Conservation (phyloP, 2,329 filamentous ascomycete species). For the Drechslerella stenobrocha region DNA sequence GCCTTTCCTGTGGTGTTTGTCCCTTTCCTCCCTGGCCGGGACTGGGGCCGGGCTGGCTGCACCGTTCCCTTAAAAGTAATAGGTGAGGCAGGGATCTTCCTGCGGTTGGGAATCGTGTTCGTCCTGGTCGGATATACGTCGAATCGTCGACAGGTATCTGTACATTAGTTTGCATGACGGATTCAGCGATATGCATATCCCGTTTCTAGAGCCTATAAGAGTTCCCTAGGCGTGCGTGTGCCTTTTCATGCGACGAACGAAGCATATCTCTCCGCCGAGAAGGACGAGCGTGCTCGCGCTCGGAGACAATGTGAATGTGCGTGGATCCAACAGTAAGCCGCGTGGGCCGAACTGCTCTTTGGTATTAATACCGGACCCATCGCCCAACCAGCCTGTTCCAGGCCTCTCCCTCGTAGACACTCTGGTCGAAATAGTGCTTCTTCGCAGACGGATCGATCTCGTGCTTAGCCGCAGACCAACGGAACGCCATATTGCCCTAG, state of each 20-base stretch:
- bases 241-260: background rate
- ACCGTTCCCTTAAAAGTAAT: background rate
- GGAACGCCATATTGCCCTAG: too few species aligned
- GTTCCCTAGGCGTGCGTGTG: background rate
- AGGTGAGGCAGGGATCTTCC: constrained; percentile 33
- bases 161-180: constrained; percentile 1
- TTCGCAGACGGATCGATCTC: too few species aligned
- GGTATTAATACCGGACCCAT: background rate
- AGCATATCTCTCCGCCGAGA: background rate
- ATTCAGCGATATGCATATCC: background rate
- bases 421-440: too few species aligned
- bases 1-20: constrained; percentile 24
- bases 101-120: constrained; percentile 19
- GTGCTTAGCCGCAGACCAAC: too few species aligned
- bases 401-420: background rate
- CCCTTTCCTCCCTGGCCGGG: background rate
- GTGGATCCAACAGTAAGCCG: background rate
- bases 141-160: constrained; percentile 4
- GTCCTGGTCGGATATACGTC: background rate
- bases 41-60: background rate
- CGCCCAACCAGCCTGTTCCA: background rate
- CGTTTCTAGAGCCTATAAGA: background rate
- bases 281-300: background rate
- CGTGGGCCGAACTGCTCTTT: background rate
- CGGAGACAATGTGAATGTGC: background rate